Evolutionary conservation across 164 flowering plant genomes (phyloP).

Genomic region (Chimonanthus salicifolius): DNA sequence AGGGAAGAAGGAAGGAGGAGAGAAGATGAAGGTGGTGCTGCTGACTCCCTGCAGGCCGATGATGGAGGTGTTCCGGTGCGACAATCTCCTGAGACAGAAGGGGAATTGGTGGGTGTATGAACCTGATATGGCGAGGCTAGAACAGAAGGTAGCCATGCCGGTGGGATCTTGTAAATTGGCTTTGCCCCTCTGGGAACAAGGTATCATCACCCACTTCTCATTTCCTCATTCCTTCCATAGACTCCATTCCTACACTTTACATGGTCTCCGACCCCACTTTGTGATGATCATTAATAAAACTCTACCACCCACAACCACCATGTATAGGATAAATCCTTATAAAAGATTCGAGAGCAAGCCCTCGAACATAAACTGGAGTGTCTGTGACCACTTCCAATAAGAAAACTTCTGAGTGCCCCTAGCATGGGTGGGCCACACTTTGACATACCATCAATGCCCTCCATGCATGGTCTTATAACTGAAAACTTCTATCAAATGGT

Average conservation of each 20-base stretch:
- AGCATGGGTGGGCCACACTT: too few relatives aligned
- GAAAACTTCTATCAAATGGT: too few relatives aligned
- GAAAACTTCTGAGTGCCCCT: too few relatives aligned
- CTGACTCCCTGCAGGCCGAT: conserved; percentile 77
- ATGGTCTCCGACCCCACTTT: background rate
- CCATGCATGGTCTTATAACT: too few relatives aligned
- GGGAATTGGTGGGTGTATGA: conserved; percentile 82
- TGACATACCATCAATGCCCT: too few relatives aligned
- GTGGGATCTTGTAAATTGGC: conserved; percentile 80
- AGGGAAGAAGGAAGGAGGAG: conserved; percentile 40
- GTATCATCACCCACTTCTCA: conserved; percentile 25
- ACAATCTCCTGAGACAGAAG: conserved; percentile 55
- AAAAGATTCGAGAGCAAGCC: too few relatives aligned
- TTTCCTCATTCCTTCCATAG: background rate
- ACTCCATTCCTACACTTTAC: background rate
- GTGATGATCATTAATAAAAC: too few relatives aligned
- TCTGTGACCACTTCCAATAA: too few relatives aligned
- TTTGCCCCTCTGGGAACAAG: conserved; percentile 81
- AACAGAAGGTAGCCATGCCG: conserved; percentile 66
- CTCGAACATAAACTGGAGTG: too few relatives aligned
- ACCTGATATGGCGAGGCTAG: conserved; percentile 44
- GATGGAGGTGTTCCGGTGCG: conserved; percentile 79
- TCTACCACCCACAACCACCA: too few relatives aligned
- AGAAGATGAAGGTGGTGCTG: conserved; percentile 49
- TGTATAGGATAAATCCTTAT: too few relatives aligned